Conservation (phyloP, 306 rosid genomes). For the Echinosophora koreensis region DNA sequence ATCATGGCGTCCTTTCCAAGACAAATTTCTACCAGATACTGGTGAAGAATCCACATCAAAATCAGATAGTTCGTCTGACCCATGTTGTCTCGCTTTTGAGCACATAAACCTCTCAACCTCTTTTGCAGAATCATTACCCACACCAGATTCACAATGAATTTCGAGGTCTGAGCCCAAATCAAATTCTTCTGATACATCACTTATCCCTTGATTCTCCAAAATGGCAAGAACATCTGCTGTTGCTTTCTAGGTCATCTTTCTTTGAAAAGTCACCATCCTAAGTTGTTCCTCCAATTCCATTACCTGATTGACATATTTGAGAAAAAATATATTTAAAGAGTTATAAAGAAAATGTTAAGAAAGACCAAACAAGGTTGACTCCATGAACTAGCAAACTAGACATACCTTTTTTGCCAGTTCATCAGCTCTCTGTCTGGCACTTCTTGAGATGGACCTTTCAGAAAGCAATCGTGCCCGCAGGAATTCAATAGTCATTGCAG, state of each 20-base stretch:
- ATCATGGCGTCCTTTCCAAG: slow-evolving; percentile 87
- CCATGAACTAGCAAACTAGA: slow-evolving; percentile 30
- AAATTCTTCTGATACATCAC: slow-evolving; percentile 73
- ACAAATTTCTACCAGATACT: slow-evolving; percentile 69
- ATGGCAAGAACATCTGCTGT: slow-evolving; percentile 90
- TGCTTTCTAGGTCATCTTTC: slow-evolving; percentile 95
- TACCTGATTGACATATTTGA: slow-evolving; percentile 59
- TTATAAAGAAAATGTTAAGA: slow-evolving; percentile 19
- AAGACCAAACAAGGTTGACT: slow-evolving; percentile 38
- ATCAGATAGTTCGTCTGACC: slow-evolving; percentile 64
- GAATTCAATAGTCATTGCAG: slow-evolving; percentile 86
- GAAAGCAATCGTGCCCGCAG: slow-evolving; percentile 89
- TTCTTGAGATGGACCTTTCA: slow-evolving; percentile 89
- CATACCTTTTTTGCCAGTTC: slow-evolving; percentile 81
- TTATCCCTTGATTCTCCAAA: slow-evolving; percentile 78
- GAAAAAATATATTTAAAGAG: slow-evolving; percentile 6
- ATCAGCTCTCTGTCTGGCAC: slow-evolving; percentile 84
- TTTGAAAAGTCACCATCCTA: slow-evolving; percentile 70
- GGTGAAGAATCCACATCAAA: slow-evolving; percentile 73
- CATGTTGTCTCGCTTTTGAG: slow-evolving; percentile 57
- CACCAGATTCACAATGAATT: slow-evolving; percentile 64
- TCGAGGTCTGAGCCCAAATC: slow-evolving; percentile 82
- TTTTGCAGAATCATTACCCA: slow-evolving; percentile 51
- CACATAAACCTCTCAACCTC: slow-evolving; percentile 51
- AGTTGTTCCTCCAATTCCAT: slow-evolving; percentile 87